Conservation (phyloP, 305 asterid genomes). For the Petunia hybrid region DNA sequence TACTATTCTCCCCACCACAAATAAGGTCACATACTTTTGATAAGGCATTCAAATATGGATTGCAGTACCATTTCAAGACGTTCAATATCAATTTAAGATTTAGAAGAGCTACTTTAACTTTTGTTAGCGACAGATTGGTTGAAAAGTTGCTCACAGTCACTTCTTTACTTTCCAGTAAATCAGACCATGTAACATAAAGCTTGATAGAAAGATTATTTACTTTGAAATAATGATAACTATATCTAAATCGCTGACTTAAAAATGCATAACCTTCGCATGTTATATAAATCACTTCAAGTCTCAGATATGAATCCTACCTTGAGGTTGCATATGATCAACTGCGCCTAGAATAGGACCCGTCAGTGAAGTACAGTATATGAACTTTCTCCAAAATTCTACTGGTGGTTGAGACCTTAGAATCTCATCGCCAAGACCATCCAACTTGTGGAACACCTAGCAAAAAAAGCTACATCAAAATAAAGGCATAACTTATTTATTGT, state of each 20-base stretch:
- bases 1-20: slow-evolving; percentile 3
- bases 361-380: slow-evolving; percentile 82
- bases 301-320: slow-evolving; percentile 53
- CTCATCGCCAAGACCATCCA: slow-evolving; percentile 85
- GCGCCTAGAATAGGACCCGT: slow-evolving; percentile 83
- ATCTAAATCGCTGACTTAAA: not conserved
- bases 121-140: not conserved
- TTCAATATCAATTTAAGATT: not conserved
- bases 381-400: slow-evolving; percentile 94
- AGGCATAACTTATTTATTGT: slow-evolving; percentile 23
- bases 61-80: no score
- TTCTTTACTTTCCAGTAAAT: not conserved
- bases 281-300: not conserved
- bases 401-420: slow-evolving; percentile 83
- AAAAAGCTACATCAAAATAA: slow-evolving; percentile 51
- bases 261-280: not conserved
- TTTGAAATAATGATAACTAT: not conserved
- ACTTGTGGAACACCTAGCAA: slow-evolving; percentile 77
- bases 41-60: no score
- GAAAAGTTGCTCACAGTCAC: not conserved
- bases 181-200: not conserved
- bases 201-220: not conserved
- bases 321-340: slow-evolving; percentile 87
- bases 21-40: not conserved
- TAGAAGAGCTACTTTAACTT: not conserved